Evolutionary conservation across 352 stramenopile genomes (phyloP).

Genomic region (Phytophthora sojae): DNA sequence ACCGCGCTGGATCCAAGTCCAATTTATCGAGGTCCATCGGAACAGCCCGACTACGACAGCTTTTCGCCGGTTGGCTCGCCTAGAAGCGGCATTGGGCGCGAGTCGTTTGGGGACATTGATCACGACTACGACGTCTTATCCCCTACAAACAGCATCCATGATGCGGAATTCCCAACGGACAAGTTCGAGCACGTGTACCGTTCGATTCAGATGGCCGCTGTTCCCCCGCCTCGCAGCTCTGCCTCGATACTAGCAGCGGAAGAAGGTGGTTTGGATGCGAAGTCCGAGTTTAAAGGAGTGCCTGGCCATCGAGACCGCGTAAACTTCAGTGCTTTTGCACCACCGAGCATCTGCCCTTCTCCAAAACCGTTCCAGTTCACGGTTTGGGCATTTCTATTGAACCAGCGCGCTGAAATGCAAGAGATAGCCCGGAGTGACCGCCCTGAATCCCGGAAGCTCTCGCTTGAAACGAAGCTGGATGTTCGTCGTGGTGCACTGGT

Average conservation of each 20-base stretch:
- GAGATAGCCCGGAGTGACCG: conserved; percentile 56
- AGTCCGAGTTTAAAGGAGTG: conserved; percentile 51
- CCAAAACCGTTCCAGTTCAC: conserved; percentile 74
- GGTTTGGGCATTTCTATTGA: conserved; percentile 80
- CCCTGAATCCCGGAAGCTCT: conserved; percentile 49
- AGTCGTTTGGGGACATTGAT: conserved; percentile 37
- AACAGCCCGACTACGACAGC: conserved; percentile 47
- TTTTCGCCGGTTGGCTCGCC: conserved; percentile 56
- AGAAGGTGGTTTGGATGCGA: conserved; percentile 32
- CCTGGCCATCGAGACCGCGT: conserved; percentile 68
- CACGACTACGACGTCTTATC: conserved; percentile 61
- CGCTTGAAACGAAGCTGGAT: conserved; percentile 70
- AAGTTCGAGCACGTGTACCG: conserved; percentile 79
- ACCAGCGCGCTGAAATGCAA: conserved; percentile 72
- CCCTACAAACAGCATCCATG: conserved; percentile 63
- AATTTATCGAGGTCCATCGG: conserved; percentile 45
- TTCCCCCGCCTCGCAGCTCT: conserved; percentile 13
- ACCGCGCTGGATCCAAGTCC: conserved; percentile 40
- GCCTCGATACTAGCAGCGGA: conserved; percentile 25
- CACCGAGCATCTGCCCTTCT: conserved; percentile 62
- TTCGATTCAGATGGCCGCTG: conserved; percentile 60
- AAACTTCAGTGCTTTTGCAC: conserved; percentile 81
- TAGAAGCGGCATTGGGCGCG: conserved; percentile 28
- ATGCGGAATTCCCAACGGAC: conserved; percentile 71
- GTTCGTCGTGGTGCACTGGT: conserved; percentile 78